Evolutionary conservation across 306 rosid genomes (phyloP), one percentile per base, ranked within the genome.

Genomic region (Clitoria ternatea): DNA sequence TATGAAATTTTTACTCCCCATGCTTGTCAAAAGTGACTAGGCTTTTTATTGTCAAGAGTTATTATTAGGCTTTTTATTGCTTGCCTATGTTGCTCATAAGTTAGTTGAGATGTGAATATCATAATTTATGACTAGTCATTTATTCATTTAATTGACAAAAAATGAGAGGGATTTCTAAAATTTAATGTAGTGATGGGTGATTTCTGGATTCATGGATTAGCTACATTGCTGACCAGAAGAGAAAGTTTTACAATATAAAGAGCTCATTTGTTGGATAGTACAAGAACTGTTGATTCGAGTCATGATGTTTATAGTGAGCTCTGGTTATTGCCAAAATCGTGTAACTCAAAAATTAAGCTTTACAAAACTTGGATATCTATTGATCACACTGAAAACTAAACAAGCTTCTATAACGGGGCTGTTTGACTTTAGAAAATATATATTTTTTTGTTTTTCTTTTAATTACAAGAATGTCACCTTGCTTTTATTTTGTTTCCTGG

Each of bases 401-500:
- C 47, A 22, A 57, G 18, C n/a, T 71, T 71, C 43, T 12, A 40
- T 70, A 10, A n/a, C n/a, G n/a, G n/a, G n/a, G n/a, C n/a, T n/a
- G n/a, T n/a, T n/a, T n/a, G n/a, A n/a, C n/a, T n/a, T n/a, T n/a
- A n/a, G n/a, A n/a, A n/a, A n/a, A n/a, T n/a, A n/a, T n/a, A n/a
- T n/a, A n/a, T n/a, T n/a, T n/a, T n/a, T n/a, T n/a, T n/a, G n/a
- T n/a, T n/a, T n/a, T n/a, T n/a, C n/a, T n/a, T n/a, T n/a, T n/a
- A n/a, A n/a, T n/a, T n/a, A n/a, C n/a, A n/a, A n/a, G n/a, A n/a
- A n/a, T n/a, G n/a, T n/a, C n/a, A n/a, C n/a, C n/a, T n/a, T n/a
- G n/a, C n/a, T n/a, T n/a, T n/a, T n/a, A n/a, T n/a, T n/a, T n/a
- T n/a, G n/a, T n/a, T n/a, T n/a, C n/a, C n/a, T n/a, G n/a, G n/a